phyloP scores from a whole-genome alignment of 495 filamentous ascomycete genomes.

The Penicillium dipodomyicola region DNA sequence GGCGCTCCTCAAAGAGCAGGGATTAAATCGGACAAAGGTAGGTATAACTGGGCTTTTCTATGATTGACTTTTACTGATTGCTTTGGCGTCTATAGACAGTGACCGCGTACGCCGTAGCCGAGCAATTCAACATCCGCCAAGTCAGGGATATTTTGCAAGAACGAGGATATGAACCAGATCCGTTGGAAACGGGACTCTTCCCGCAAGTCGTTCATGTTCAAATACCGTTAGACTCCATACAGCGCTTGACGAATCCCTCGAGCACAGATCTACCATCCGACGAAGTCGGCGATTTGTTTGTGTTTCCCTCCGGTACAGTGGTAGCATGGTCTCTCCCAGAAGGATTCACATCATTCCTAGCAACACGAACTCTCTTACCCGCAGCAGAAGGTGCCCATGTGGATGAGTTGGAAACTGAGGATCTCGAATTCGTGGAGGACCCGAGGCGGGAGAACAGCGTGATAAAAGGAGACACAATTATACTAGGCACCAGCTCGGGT shows the following conservation, averaged over 20 bases:
- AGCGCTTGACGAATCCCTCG: constrained; percentile 51
- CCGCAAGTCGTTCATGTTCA: constrained; percentile 67
- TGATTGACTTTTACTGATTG: constrained; percentile 23
- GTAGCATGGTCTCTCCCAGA: constrained; percentile 84
- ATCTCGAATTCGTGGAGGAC: constrained; percentile 84
- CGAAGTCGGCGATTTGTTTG: constrained; percentile 82
- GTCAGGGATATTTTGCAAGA: constrained; percentile 68
- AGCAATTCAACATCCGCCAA: constrained; percentile 76
- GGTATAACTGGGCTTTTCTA: not conserved
- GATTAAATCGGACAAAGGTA: constrained; percentile 46
- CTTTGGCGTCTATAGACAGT: constrained; percentile 51
- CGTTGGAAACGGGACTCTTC: constrained; percentile 58
- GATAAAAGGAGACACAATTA: constrained; percentile 86
- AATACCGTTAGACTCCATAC: constrained; percentile 53
- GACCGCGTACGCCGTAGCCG: constrained; percentile 79
- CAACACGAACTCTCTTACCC: constrained; percentile 66
- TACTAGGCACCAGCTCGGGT: constrained; percentile 69
- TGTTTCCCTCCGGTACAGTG: constrained; percentile 96
- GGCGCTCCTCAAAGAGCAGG: constrained; percentile 40
- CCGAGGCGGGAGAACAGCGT: constrained; percentile 67
- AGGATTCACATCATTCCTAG: constrained; percentile 66
- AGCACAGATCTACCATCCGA: constrained; percentile 56
- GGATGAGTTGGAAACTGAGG: constrained; percentile 73
- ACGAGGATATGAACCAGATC: constrained; percentile 66
- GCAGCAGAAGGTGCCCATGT: constrained; percentile 75